Conservation (phyloP, 2,329 filamentous ascomycete genomes). For the Trichoderma oligosporum region DNA sequence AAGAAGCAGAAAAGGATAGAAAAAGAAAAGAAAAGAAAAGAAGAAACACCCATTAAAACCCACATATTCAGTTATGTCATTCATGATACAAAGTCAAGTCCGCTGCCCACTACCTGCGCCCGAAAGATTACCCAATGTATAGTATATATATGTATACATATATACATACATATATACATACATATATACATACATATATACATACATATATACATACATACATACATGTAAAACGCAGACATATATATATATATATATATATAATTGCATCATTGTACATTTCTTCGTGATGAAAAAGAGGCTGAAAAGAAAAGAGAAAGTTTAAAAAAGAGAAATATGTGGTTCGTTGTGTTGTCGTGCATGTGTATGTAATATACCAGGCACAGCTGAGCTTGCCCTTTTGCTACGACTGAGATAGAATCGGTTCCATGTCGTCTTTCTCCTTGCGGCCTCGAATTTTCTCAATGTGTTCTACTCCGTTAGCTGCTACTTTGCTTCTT, state of each 20-base stretch:
- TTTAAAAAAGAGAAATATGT: too few species aligned
- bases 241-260: background rate
- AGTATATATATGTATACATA: background rate
- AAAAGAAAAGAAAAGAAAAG: background rate
- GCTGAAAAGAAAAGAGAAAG: too few species aligned
- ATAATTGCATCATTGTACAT: background rate
- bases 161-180: background rate
- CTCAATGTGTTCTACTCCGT: constrained; percentile 4
- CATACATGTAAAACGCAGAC: too few species aligned
- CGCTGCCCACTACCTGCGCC: constrained; percentile 1
- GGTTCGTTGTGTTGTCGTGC: background rate
- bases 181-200: background rate
- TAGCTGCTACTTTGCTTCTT: background rate
- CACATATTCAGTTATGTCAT: background rate
- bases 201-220: background rate
- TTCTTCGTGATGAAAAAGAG: background rate
- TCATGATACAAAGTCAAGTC: background rate
- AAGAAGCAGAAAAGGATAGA: background rate
- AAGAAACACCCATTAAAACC: background rate
- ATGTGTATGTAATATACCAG: too few species aligned
- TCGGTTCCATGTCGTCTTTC: background rate
- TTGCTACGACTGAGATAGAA: background rate
- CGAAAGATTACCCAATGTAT: background rate
- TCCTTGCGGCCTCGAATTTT: background rate
- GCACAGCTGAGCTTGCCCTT: too few species aligned